phyloP scores from a whole-genome alignment of 1,284 basidiomycete genomes.

The Marasmius sp. region DNA sequence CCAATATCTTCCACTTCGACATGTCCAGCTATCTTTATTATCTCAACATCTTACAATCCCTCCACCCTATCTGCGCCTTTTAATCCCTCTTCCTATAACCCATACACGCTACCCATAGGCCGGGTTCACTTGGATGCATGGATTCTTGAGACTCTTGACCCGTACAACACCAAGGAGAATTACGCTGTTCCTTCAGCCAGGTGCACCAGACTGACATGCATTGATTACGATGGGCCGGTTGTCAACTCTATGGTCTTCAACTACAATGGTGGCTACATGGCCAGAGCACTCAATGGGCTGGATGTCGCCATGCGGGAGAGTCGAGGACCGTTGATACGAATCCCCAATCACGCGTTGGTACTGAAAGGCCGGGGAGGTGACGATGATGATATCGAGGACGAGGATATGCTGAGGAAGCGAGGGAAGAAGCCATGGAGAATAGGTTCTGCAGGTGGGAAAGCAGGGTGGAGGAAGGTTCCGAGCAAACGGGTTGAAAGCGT shows the following conservation, averaged over 20 bases:
- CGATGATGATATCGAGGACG: neutral
- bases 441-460: neutral
- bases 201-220: constrained; percentile 84
- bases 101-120: constrained; percentile 74
- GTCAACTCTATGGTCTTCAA: constrained; percentile 54
- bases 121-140: constrained; percentile 91
- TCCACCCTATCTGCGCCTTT: constrained; percentile 81
- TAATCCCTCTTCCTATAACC: constrained; percentile 75
- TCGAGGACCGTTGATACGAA: neutral
- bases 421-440: neutral
- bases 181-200: constrained; percentile 94
- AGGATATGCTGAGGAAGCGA: neutral
- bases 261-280: constrained; percentile 76
- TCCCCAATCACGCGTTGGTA: neutral
- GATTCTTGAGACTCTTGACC: constrained; percentile 96
- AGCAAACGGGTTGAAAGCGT: neutral
- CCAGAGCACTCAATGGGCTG: constrained; percentile 77
- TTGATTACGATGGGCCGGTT: constrained; percentile 89
- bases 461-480: neutral
- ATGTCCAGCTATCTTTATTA: neutral
- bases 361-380: neutral
- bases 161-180: constrained; percentile 87
- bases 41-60: constrained; percentile 52
- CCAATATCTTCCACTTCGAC: neutral
- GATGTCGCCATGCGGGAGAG: constrained; percentile 52